Evolutionary conservation across 139 green algal genomes (phyloP), one percentile per base, ranked within the genome.

Genomic region (Edaphochlamys debaryana): DNA sequence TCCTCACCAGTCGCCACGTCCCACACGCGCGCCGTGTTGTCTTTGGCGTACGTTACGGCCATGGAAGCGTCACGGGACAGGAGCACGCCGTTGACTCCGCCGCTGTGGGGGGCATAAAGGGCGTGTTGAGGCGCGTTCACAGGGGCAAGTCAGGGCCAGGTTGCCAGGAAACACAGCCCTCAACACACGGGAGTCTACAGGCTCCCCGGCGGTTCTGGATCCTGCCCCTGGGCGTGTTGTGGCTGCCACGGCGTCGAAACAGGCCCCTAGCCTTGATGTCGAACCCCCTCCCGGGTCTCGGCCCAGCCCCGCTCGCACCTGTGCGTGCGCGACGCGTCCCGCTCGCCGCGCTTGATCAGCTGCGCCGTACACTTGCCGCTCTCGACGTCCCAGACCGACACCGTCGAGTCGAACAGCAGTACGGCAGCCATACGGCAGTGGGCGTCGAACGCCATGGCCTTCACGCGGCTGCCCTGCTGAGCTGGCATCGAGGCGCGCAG

Each of bases 331-430:
- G 66, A 67, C 22, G 79, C 85, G 42, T 90, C 80, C 29, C 90
- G 81, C 38, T 93, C 90, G 25, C 80, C 90, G 25, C 86, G 73
- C 41, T 71, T 41, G 74, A 96, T 95, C 62, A 97, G 90, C 82
- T 91, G 79, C 0, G 62, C 60, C 56, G 68, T 37, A 13, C 68
- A 71, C 52, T 88, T 37, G 25, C 86, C 86, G 4, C 15, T 85
- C 5, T 34, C 54, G 37, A 96, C 76, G 85, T 96, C 91, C 87
- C 90, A 98, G 22, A 96, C 79, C 15, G 82, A 77, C 0, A 92
- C 86, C 6, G 85, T 94, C 56, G 87, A 91, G 81, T 98, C 95
- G 62, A 87, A 94, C 15, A 94, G 89, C 71, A 92, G 79, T 25
- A 93, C 58, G 0, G 87, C 91, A 13, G 77, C 82, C 0, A 42